These are phyloP conservation scores for Colletotrichum orchidophilum DNA, from an alignment of 2,329 filamentous ascomycete species.

Conservation along the genomic window DNA sequence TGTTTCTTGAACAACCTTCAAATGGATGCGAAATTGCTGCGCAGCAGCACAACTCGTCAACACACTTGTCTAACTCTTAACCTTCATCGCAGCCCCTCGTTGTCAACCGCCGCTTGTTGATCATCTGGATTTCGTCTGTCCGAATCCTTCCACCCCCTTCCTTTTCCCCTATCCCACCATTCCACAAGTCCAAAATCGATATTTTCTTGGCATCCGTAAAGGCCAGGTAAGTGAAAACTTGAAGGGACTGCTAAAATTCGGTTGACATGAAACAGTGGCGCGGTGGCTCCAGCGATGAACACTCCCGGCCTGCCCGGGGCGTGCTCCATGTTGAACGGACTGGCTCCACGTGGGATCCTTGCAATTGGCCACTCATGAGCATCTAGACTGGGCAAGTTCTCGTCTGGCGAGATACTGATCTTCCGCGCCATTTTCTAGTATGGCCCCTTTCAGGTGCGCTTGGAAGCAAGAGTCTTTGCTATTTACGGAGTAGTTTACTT, in stretches of 20 bases:
- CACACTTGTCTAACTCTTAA: neutral
- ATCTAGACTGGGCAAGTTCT: neutral
- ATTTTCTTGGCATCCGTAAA: neutral
- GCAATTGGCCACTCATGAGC: neutral
- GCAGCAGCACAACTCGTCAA: neutral
- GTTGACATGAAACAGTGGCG: conserved; percentile 11
- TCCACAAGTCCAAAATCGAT: neutral
- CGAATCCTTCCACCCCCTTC: neutral
- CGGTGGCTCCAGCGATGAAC: neutral
- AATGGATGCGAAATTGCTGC: conserved; percentile 8
- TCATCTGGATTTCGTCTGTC: neutral
- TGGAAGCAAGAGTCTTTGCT: neutral
- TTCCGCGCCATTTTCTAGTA: too few relatives aligned
- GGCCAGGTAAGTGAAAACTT: neutral
- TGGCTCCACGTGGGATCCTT: neutral
- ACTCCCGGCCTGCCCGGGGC: neutral
- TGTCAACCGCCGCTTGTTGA: neutral
- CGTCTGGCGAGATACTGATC: neutral
- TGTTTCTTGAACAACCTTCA: neutral
- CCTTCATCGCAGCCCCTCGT: neutral
- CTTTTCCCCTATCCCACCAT: neutral
- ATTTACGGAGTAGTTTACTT: neutral
- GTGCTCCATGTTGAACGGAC: neutral
- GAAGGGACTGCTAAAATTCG: neutral
- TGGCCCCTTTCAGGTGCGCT: neutral